Evolutionary conservation across 2,329 filamentous ascomycete species (phyloP).

Genomic region (Zelopaecilomyces penicillatus): DNA sequence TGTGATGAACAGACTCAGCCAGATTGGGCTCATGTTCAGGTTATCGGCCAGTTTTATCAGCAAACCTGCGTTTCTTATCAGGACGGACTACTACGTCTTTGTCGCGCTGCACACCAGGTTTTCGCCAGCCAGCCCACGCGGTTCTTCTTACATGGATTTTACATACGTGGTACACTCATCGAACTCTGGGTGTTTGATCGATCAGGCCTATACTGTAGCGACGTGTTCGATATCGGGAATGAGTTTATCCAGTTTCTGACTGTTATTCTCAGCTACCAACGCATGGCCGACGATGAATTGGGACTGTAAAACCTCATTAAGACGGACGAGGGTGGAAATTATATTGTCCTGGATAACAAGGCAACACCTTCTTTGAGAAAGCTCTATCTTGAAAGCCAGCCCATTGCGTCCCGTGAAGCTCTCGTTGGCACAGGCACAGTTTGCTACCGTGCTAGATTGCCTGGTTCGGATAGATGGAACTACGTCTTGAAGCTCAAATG

Average conservation of each 20-base stretch:
- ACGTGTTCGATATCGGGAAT: slow-evolving; percentile 20
- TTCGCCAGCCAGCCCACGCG: slow-evolving; percentile 17
- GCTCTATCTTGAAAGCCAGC: slow-evolving; percentile 21
- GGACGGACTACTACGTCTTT: slow-evolving; percentile 11
- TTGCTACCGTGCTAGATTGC: slow-evolving; percentile 21
- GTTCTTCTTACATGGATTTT: slow-evolving; percentile 29
- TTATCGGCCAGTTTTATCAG: slow-evolving; percentile 10
- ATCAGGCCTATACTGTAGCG: slow-evolving; percentile 25
- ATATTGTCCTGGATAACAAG: slow-evolving; percentile 7
- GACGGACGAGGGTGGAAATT: slow-evolving; percentile 15
- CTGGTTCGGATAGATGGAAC: slow-evolving; percentile 17
- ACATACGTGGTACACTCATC: slow-evolving; percentile 21
- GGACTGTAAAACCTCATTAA: slow-evolving; percentile 15
- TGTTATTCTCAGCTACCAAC: slow-evolving; percentile 21
- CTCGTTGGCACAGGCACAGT: slow-evolving; percentile 23
- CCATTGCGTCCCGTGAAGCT: slow-evolving; percentile 16
- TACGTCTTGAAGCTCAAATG: slow-evolving; percentile 25
- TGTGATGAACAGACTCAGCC: slow-evolving; percentile 2
- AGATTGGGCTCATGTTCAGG: slow-evolving; percentile 9
- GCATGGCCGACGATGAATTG: slow-evolving; percentile 21
- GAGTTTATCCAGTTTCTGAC: slow-evolving; percentile 21
- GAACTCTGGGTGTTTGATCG: slow-evolving; percentile 30
- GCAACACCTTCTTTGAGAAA: slow-evolving; percentile 13
- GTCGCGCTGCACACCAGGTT: slow-evolving; percentile 14
- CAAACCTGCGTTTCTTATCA: slow-evolving; percentile 7